A percentile compares a stretch with the other conserved stretches of the same genome.
phyloP scores from a whole-genome alignment of 306 rosid genomes.

The Ormosia semicastrata region DNA sequence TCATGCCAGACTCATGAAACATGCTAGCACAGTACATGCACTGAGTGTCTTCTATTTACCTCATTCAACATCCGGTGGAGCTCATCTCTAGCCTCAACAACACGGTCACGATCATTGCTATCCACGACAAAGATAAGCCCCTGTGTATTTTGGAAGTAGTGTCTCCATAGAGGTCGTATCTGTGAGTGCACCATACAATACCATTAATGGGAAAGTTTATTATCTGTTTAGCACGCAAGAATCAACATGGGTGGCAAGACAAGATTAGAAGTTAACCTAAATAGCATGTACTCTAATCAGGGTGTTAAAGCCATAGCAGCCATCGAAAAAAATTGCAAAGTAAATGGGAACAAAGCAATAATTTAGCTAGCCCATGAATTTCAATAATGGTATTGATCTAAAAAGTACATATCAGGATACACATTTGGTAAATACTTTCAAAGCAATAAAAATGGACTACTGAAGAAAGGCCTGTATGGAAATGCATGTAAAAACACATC shows the following conservation, averaged over 20 bases:
- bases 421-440: not conserved
- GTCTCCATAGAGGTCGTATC: slow-evolving; percentile 43
- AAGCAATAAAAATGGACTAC: not conserved
- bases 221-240: not conserved
- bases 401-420: not conserved
- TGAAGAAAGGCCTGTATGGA: not conserved
- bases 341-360: not conserved
- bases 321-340: not conserved
- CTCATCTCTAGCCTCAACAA: slow-evolving; percentile 43
- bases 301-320: not conserved
- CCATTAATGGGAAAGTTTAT: not conserved
- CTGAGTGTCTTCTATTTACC: slow-evolving; percentile 9
- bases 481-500: not conserved
- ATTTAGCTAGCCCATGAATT: not conserved
- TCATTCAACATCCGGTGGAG: slow-evolving; percentile 47
- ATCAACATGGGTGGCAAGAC: not conserved
- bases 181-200: slow-evolving; percentile 8
- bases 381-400: not conserved
- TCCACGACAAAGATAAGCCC: slow-evolving; percentile 47
- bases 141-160: slow-evolving; percentile 45
- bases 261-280: not conserved
- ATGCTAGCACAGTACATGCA: not conserved
- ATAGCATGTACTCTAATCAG: not conserved
- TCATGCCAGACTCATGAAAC: not conserved
- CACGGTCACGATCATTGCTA: slow-evolving; percentile 46